A percentile compares a stretch with the other conserved stretches of the same genome.
These are phyloP conservation scores for Apocynum venetum DNA, from an alignment of 257 asterid species.

Conservation along the genomic window DNA sequence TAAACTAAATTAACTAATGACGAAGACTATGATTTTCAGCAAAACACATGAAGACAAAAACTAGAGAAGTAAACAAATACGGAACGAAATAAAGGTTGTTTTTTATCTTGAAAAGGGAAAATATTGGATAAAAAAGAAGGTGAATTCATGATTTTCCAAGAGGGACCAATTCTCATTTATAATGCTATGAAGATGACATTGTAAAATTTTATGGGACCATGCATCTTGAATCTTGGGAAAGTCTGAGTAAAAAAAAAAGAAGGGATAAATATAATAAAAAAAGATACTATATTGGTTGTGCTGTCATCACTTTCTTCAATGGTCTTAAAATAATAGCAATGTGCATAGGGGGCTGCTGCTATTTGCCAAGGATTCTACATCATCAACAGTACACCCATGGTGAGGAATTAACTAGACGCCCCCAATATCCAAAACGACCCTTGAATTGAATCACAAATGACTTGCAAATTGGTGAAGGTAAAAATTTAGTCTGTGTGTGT, in stretches of 20 bases:
- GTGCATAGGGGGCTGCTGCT: not conserved
- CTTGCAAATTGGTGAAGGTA: not conserved
- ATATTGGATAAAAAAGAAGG: not conserved
- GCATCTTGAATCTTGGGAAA: conserved; percentile 5
- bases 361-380: not conserved
- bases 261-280: not conserved
- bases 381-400: not conserved
- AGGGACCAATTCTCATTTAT: not conserved
- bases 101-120: not conserved
- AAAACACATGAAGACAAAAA: conserved; percentile 7
- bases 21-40: not conserved
- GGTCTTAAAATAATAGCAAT: not conserved
- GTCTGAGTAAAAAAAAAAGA: not conserved
- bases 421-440: not conserved
- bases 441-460: not conserved
- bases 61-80: not conserved
- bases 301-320: not conserved
- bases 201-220: not conserved
- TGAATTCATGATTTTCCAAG: not conserved
- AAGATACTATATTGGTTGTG: conserved; percentile 2
- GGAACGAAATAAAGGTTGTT: not conserved
- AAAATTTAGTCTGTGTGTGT: too few species aligned
- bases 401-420: not conserved
- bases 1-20: not conserved
- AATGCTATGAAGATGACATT: not conserved